Conservation (phyloP, 129 eudicot species). For the carrot (Daucus carota) region DH1_v3.0 NC_030381.2:7462501-7463000, state of each 20-base stretch:
- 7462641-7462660: not conserved
- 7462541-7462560: slow-evolving; percentile 65
- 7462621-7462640: not conserved
- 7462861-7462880: not conserved
- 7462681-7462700: not conserved
- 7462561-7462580: slow-evolving; percentile 44
- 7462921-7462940: not conserved
- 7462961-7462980: not conserved
- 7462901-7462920: not conserved
- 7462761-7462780: slow-evolving; percentile 2
- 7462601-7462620: slow-evolving; percentile 49
- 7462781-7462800: not conserved
- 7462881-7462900: not conserved
- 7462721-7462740: not conserved
- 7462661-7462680: not conserved
- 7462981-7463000: not conserved
- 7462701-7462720: not conserved
- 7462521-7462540: slow-evolving; percentile 48
- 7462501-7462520: slow-evolving; percentile 55
- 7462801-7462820: not conserved
- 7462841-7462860: not conserved
- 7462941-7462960: not conserved
- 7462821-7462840: not conserved
- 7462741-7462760: not conserved
- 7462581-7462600: slow-evolving; percentile 58